Evolutionary conservation across 2,329 filamentous ascomycete genomes (phyloP).

Genomic region (Elsinoe batatas): DNA sequence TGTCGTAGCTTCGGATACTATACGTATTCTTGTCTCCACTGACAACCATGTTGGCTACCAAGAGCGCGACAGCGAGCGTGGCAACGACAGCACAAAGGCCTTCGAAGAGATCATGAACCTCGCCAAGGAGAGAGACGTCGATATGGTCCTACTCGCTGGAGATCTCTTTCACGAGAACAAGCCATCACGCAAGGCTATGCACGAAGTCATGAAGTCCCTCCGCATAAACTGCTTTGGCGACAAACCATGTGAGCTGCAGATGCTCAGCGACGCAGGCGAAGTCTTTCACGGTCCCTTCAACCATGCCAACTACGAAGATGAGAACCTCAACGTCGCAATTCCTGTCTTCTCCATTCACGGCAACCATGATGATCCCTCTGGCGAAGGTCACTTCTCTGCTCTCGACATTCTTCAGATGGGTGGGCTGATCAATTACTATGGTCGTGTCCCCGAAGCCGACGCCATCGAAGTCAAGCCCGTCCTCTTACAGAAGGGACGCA

Average conservation of each 20-base stretch:
- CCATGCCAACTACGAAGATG: slow-evolving; percentile 95
- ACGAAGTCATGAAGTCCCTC: slow-evolving; percentile 91
- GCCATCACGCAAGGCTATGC: slow-evolving; percentile 89
- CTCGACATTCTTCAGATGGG: slow-evolving; percentile 85
- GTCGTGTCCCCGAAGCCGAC: slow-evolving; percentile 81
- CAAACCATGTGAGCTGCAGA: slow-evolving; percentile 90
- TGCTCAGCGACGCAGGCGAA: slow-evolving; percentile 84
- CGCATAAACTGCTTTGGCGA: slow-evolving; percentile 90
- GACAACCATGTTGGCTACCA: slow-evolving; percentile 98
- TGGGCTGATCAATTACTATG: slow-evolving; percentile 91
- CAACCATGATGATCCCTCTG: slow-evolving; percentile 97
- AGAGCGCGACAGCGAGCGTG: slow-evolving; percentile 86
- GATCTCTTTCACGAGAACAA: slow-evolving; percentile 98
- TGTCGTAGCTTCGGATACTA: slow-evolving; percentile 59
- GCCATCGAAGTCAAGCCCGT: slow-evolving; percentile 90
- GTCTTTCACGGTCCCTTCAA: slow-evolving; percentile 84
- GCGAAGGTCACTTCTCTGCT: slow-evolving; percentile 83
- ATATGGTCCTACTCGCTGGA: slow-evolving; percentile 92
- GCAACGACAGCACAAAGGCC: slow-evolving; percentile 90
- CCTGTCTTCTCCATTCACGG: slow-evolving; percentile 98
- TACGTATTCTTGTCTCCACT: slow-evolving; percentile 86
- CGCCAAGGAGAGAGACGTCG: slow-evolving; percentile 79
- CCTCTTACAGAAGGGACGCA: slow-evolving; percentile 82
- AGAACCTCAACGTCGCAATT: slow-evolving; percentile 93
- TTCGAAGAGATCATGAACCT: slow-evolving; percentile 94